Evolutionary conservation across 441 rosid genomes (phyloP).

Genomic region (Erysimum cheiri): DNA sequence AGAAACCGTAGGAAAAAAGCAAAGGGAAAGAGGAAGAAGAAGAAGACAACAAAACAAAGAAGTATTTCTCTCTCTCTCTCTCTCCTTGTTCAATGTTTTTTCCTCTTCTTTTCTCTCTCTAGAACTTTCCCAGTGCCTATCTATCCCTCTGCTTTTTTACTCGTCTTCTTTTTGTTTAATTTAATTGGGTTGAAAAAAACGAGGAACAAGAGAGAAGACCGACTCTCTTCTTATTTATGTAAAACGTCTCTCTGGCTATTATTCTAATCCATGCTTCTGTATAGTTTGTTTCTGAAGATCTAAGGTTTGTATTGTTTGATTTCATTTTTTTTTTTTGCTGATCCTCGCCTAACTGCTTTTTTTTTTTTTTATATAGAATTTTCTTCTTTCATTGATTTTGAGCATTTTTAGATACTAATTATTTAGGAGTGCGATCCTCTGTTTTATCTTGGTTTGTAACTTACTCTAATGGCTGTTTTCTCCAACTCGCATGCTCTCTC

Average conservation of each 20-base stretch:
- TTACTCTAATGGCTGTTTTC: conserved; percentile 25
- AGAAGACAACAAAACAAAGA: conserved; percentile 5
- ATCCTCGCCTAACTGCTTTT: neutral
- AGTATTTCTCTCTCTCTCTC: too few relatives aligned
- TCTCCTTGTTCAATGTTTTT: conserved; percentile 10
- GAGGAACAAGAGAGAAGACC: conserved; percentile 24
- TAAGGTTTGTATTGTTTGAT: conserved; percentile 35
- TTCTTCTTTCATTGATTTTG: neutral
- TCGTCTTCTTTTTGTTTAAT: neutral
- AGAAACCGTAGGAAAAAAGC: conserved; percentile 35
- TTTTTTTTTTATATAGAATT: neutral
- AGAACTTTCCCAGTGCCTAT: conserved; percentile 25
- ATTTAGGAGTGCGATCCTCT: neutral
- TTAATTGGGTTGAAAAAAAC: conserved; percentile 12
- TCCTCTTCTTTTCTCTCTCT: conserved; percentile 28
- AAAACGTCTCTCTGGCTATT: conserved; percentile 7
- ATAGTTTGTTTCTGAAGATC: conserved; percentile 15
- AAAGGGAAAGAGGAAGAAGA: conserved; percentile 7
- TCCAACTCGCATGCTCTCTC: conserved; percentile 29
- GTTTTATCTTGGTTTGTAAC: conserved; percentile 11
- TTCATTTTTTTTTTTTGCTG: neutral
- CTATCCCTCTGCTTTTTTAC: conserved; percentile 33
- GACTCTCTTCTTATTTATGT: neutral
- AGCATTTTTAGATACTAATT: neutral
- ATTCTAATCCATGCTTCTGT: conserved; percentile 4